Base-by-base conservation (phyloP, 1,284 basidiomycete species). In the Puccinia polysora region DNA sequence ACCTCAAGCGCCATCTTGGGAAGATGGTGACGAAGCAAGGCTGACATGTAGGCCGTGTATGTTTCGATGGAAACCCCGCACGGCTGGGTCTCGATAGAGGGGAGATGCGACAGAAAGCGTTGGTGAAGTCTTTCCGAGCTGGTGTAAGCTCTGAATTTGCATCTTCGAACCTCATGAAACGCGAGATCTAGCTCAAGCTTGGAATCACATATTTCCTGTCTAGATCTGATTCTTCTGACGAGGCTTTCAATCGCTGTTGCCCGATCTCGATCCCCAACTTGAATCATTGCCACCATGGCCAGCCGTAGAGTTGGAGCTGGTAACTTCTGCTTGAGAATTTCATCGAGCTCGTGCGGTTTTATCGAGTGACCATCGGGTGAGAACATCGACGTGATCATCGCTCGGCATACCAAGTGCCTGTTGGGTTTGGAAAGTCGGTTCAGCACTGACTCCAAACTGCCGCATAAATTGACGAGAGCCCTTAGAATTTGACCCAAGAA, bases 251-350 rank as follows among this genome's bases (percentile, higher is more conserved):
- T 47, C 34, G 36, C 52, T 34, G 53, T 56, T 1, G 65, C 65
- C 43, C 55, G 43, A 38, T 69, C 55, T 59, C 49, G 28, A 53
- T 49, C 45, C 28, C 68, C 68, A 40, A 58, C 23, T 18, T 62
- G 58, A 60, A 70, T 62, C 68, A 70, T 70, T 36, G 55, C 55
- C 14, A 56, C 38, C 68, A 70, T 60, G 12, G 45, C 58, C 43
- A 62, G 45, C 23, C 43, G 58, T 6, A 70, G 49, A n/a, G 68
- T 62, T 15, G 68, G 62, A 30, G 32, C 18, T 14, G 68, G 58
- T 14, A 70, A 49, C 14, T 60, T 60, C 23, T 62, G 68, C 28
- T 60, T 50, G 18, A 62, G 56, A 14, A 70, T 60, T 28, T 60
- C 20, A 30, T 59, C 43, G 5, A 69, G 30, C 14, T 69, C 40